Percentiles rank a stretch among this genome's conserved stretches.
Evolutionary conservation across 768 basidiomycete genomes (phyloP).

Genomic region (Tricholoma saponaceum): DNA sequence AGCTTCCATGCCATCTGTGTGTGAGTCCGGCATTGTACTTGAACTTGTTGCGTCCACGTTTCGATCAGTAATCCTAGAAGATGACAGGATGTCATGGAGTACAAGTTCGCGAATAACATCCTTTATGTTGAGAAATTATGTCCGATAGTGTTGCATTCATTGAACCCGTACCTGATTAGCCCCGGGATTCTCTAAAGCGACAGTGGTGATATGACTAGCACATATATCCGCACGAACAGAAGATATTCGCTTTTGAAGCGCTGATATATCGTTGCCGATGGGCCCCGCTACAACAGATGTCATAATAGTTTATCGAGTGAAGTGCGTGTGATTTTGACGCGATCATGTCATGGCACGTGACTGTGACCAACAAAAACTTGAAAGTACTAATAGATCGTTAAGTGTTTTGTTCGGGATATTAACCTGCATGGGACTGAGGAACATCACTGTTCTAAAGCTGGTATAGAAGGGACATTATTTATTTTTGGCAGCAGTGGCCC

Average conservation of each 20-base stretch:
- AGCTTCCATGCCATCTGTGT: not conserved
- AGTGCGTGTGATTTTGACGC: not conserved
- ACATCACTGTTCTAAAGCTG: too few relatives aligned
- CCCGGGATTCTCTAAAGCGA: not conserved
- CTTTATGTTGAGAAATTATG: not conserved
- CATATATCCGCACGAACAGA: not conserved
- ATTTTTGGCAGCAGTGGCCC: constrained; percentile 5
- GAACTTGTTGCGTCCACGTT: not conserved
- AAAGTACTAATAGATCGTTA: too few relatives aligned
- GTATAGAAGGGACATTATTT: too few relatives aligned
- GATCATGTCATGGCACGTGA: not conserved
- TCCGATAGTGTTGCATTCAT: not conserved
- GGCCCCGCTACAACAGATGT: not conserved
- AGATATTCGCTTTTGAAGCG: not conserved
- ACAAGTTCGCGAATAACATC: constrained; percentile 6
- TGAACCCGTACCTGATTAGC: not conserved
- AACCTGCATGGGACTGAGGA: too few relatives aligned
- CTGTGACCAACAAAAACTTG: too few relatives aligned
- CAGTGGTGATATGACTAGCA: not conserved
- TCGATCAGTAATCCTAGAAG: not conserved
- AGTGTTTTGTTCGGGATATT: too few relatives aligned
- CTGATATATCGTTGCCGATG: not conserved
- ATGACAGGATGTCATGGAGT: not conserved
- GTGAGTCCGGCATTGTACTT: not conserved
- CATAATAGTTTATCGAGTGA: not conserved